Conservation (phyloP, 2,329 filamentous ascomycete species). For the Trichoderma atrobrunneum region DNA sequence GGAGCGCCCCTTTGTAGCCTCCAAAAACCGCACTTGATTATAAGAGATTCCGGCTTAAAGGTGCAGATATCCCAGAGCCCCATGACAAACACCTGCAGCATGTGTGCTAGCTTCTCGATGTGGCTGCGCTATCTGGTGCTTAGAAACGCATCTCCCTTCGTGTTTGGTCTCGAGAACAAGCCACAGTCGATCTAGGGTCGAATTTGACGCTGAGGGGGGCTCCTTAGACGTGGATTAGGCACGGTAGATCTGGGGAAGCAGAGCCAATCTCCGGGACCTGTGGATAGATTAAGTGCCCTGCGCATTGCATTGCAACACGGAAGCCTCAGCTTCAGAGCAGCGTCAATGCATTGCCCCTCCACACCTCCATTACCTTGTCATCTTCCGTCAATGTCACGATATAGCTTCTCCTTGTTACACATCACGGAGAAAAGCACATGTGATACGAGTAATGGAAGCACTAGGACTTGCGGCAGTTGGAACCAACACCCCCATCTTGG, state of each 20-base stretch:
- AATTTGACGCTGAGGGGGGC: neutral
- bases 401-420: neutral
- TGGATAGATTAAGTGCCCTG: neutral
- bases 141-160: neutral
- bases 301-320: neutral
- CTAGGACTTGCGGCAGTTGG: neutral
- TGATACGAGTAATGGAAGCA: neutral
- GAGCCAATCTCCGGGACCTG: neutral
- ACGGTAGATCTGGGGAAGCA: neutral
- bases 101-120: neutral
- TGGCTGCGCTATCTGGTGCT: neutral
- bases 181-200: neutral
- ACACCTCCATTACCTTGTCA: neutral
- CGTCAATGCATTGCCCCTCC: neutral
- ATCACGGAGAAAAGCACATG: neutral
- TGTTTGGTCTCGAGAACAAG: neutral
- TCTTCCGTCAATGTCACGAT: neutral
- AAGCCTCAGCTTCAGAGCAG: neutral
- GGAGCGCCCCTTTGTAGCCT: neutral
- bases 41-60: neutral
- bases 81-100: neutral
- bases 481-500: neutral
- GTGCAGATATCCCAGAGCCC: neutral
- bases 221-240: neutral
- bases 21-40: neutral